Conservation (phyloP, 1,284 basidiomycete species). For the Schizophyllum commune region DNA sequence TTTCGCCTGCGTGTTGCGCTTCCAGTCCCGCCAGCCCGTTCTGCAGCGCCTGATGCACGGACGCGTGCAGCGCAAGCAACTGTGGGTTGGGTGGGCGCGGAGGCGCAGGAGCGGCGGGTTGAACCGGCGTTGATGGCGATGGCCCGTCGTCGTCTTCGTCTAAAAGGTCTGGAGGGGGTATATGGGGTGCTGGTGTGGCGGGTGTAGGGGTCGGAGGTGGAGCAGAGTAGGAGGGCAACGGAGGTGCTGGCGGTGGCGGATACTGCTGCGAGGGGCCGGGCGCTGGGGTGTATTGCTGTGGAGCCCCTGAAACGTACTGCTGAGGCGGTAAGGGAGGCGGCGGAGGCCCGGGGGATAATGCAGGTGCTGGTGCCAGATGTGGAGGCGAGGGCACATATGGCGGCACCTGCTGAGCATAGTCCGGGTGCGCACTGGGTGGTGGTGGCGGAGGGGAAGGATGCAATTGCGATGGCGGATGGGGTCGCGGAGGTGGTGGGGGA, state of each 20-base stretch:
- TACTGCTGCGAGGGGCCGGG: slow-evolving; percentile 1
- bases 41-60: slow-evolving; percentile 70
- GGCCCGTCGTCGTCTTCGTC: slow-evolving; percentile 39
- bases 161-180: slow-evolving; percentile 38
- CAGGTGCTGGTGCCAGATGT: slow-evolving; percentile 3
- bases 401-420: slow-evolving; percentile 10
- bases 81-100: slow-evolving; percentile 88
- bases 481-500: slow-evolving; percentile 1
- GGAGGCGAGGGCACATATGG: slow-evolving; percentile 13
- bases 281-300: not conserved
- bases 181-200: slow-evolving; percentile 14
- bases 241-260: slow-evolving; percentile 1
- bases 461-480: slow-evolving; percentile 2
- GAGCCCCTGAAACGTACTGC: not conserved
- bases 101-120: slow-evolving; percentile 38
- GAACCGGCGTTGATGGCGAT: slow-evolving; percentile 11
- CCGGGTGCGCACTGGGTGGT: slow-evolving; percentile 10
- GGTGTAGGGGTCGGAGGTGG: slow-evolving; percentile 8
- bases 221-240: slow-evolving; percentile 11
- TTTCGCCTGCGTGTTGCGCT: slow-evolving; percentile 59
- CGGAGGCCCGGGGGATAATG: not conserved
- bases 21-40: slow-evolving; percentile 63
- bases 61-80: slow-evolving; percentile 76
- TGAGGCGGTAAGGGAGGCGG: not conserved
- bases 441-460: slow-evolving; percentile 13